Evolutionary conservation across 176 grass and related monocot genomes (phyloP).

Genomic region (Urochloa ruziziensis): DNA sequence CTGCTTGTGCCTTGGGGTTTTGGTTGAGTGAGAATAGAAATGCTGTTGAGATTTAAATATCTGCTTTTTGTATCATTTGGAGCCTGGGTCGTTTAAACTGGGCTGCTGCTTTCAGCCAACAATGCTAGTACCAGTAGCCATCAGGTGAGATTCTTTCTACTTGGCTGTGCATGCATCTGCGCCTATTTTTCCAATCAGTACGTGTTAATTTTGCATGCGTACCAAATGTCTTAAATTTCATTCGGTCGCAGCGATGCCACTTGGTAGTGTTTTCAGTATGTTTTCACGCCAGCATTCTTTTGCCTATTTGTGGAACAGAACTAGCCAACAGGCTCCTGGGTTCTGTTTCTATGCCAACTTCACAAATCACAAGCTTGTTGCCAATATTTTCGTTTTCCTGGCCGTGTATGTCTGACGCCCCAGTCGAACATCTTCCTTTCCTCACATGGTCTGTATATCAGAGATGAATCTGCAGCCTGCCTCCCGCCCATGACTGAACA

Average conservation of each 20-base stretch:
- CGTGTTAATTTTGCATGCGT: neutral
- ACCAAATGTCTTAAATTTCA: neutral
- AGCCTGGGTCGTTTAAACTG: neutral
- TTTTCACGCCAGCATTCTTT: neutral
- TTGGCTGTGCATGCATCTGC: neutral
- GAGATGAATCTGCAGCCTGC: too few relatives aligned
- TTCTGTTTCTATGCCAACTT: neutral
- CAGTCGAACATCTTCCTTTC: too few relatives aligned
- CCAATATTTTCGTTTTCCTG: neutral
- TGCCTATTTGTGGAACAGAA: neutral
- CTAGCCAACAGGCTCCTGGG: neutral
- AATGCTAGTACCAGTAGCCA: neutral
- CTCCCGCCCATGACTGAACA: too few relatives aligned
- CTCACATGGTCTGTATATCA: too few relatives aligned
- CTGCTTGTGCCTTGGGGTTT: neutral
- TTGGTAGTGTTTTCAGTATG: neutral
- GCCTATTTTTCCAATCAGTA: neutral
- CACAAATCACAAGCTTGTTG: neutral
- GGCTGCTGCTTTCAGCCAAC: neutral
- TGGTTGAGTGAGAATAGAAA: neutral
- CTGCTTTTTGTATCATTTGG: neutral
- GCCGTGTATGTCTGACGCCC: too few relatives aligned
- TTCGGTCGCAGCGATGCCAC: neutral
- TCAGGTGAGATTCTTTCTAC: neutral
- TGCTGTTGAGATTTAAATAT: neutral